Percentiles rank a stretch among this genome's conserved stretches.
Conservation (phyloP, 2,329 filamentous ascomycete genomes). For the Stachybotrys echinatus region DNA sequence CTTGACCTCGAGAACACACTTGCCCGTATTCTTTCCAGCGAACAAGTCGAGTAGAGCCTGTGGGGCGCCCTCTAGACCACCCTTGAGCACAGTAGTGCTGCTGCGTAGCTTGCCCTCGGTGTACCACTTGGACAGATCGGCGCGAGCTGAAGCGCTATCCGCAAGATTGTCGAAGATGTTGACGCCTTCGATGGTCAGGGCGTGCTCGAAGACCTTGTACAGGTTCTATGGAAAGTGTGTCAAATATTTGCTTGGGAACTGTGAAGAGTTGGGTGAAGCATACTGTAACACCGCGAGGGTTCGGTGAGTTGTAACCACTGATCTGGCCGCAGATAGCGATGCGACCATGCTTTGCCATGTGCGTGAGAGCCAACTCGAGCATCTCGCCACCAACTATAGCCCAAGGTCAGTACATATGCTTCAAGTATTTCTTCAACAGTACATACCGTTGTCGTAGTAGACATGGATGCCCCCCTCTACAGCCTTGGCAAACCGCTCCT, state of each 20-base stretch:
- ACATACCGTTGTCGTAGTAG: constrained; percentile 36
- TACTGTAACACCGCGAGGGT: constrained; percentile 45
- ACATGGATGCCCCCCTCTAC: constrained; percentile 60
- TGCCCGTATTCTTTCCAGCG: constrained; percentile 62
- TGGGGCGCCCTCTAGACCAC: constrained; percentile 58
- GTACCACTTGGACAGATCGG: constrained; percentile 59
- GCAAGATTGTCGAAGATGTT: constrained; percentile 62
- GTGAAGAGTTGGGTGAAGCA: not conserved
- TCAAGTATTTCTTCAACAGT: not conserved
- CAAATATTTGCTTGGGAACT: not conserved
- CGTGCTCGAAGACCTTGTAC: constrained; percentile 41
- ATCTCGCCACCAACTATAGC: constrained; percentile 58
- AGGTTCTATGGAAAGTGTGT: constrained; percentile 16
- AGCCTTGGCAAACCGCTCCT: constrained; percentile 51
- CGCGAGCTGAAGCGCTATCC: constrained; percentile 49
- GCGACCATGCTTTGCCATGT: constrained; percentile 52
- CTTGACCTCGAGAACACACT: constrained; percentile 34
- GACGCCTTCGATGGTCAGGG: constrained; percentile 61
- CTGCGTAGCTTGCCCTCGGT: constrained; percentile 63
- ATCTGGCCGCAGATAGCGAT: constrained; percentile 67
- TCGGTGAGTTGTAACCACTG: constrained; percentile 56
- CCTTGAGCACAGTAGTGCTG: constrained; percentile 63
- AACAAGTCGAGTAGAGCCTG: constrained; percentile 57
- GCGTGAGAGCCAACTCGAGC: constrained; percentile 55
- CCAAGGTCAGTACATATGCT: constrained; percentile 1